phyloP scores from a whole-genome alignment of 2,329 filamentous ascomycete species.

The Emmonsia crescens region DNA sequence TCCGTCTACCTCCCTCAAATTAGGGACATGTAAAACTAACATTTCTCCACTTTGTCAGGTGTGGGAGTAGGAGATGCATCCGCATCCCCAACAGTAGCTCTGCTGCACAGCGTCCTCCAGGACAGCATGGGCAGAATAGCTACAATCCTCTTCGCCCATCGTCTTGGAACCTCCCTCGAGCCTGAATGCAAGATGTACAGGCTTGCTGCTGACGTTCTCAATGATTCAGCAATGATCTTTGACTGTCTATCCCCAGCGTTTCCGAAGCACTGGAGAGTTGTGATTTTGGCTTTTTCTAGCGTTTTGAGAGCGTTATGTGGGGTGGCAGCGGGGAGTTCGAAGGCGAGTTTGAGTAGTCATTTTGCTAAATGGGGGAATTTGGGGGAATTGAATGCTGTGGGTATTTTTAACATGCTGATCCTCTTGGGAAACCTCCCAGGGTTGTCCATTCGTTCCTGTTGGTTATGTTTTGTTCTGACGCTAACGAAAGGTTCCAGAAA shows the following conservation, averaged over 20 bases:
- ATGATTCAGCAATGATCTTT: slow-evolving; percentile 76
- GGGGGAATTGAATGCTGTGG: slow-evolving; percentile 76
- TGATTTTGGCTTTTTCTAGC: slow-evolving; percentile 49
- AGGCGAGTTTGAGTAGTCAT: slow-evolving; percentile 82
- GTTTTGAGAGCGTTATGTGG: slow-evolving; percentile 64
- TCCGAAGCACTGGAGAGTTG: slow-evolving; percentile 46
- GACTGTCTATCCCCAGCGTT: slow-evolving; percentile 71
- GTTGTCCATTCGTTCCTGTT: neutral
- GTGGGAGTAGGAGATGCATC: slow-evolving; percentile 76
- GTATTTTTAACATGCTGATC: slow-evolving; percentile 17
- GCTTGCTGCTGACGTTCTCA: slow-evolving; percentile 77
- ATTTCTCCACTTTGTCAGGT: slow-evolving; percentile 29
- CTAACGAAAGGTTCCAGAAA: slow-evolving; percentile 40
- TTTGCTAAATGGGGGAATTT: slow-evolving; percentile 82
- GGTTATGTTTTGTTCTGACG: slow-evolving; percentile 6
- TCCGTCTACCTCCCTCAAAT: slow-evolving; percentile 4
- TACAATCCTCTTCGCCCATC: slow-evolving; percentile 77
- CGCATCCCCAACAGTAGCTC: slow-evolving; percentile 67
- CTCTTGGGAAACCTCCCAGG: neutral
- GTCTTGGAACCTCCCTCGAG: slow-evolving; percentile 70
- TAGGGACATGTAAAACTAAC: slow-evolving; percentile 8
- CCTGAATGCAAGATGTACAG: slow-evolving; percentile 87
- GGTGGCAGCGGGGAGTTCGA: slow-evolving; percentile 79
- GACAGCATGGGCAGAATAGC: slow-evolving; percentile 70
- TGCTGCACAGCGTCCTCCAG: slow-evolving; percentile 73